Base-by-base conservation (phyloP, 768 basidiomycete genomes). In the Hygrocybe coccinea region DNA sequence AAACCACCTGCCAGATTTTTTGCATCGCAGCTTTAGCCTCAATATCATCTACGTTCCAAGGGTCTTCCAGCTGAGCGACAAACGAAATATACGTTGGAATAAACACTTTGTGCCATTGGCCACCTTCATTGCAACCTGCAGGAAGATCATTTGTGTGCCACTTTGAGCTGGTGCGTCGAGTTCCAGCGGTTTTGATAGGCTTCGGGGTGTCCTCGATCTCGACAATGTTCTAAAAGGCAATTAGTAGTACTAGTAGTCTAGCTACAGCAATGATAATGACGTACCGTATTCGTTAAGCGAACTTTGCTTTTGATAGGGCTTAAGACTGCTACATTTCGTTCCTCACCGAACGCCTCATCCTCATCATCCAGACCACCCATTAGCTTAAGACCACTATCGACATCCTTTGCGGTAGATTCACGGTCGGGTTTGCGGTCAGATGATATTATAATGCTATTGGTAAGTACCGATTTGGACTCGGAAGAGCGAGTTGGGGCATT, bases 61-160 rank as follows among this genome's bases (percentile, higher is more conserved):
- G 21, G 29, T 51, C 35, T 17, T 33, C 50, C 29, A 14, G 17
- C 12, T 37, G 25, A 19, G 25, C 50, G 17, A 51, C 22, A 29
- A 17, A 51, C 33, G 10, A 37, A 37, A 51, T 51, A 22, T 51
- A 51, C n/a, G 50, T 51, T n/a, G 50, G 50, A 37, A 51, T 51
- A 33, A 34, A 51, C 4, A 29, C 8, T 9, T 22, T 19, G 19
- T 33, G 50, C 50, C 50, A 51, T 14, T 14, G 12, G 29, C 29
- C 22, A n/a, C 29, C 35, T 12, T 33, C 34, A 22, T 12, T 29
- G 22, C 50, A 51, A 17, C 50, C 50, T 12, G 24, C 25, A 24
- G 50, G 50, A 9, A 51, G 35, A 33, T 51, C 50, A 15, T 3
- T 4, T 12, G n/a, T 51, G 29, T 19, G 19, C n/a, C 19, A 51